Percentiles rank a stretch among this genome's conserved stretches.
Conservation (phyloP, 768 basidiomycete genomes). For the Mycena olivaceomarginata region DNA sequence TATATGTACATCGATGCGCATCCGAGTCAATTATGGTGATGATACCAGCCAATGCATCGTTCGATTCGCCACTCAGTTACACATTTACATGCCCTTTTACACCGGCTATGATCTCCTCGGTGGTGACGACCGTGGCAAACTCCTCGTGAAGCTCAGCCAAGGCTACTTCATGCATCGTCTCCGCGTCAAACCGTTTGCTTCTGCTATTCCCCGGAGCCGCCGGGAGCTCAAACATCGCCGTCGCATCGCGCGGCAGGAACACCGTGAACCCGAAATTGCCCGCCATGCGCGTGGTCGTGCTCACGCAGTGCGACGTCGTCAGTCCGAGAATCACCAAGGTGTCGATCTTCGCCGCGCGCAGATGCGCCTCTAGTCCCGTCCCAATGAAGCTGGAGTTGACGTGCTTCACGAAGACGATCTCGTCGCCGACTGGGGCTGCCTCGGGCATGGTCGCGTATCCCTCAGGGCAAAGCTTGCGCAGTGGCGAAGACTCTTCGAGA, state of each 20-base stretch:
- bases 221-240: constrained; percentile 46
- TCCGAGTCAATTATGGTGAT: too few species aligned
- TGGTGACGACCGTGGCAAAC: constrained; percentile 48
- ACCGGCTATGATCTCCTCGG: constrained; percentile 37
- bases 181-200: constrained; percentile 43
- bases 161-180: constrained; percentile 49
- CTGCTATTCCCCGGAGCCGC: constrained; percentile 40
- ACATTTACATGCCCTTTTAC: background rate
- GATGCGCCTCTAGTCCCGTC: constrained; percentile 47
- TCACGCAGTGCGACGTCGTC: constrained; percentile 49
- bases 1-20: too few species aligned
- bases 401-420: constrained; percentile 47
- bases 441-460: constrained; percentile 41
- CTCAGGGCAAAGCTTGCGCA: constrained; percentile 37
- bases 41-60: too few species aligned
- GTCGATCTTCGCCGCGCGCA: constrained; percentile 41
- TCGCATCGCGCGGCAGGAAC: constrained; percentile 46
- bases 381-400: constrained; percentile 52
- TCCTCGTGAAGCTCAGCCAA: constrained; percentile 49
- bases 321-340: constrained; percentile 48
- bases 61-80: background rate
- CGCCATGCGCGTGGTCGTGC: constrained; percentile 51
- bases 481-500: constrained; percentile 33
- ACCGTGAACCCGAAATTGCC: constrained; percentile 49
- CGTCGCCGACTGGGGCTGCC: constrained; percentile 41